Base-by-base conservation (phyloP, 805 yeast genomes). In the Candida vartiovaarae region DNA sequence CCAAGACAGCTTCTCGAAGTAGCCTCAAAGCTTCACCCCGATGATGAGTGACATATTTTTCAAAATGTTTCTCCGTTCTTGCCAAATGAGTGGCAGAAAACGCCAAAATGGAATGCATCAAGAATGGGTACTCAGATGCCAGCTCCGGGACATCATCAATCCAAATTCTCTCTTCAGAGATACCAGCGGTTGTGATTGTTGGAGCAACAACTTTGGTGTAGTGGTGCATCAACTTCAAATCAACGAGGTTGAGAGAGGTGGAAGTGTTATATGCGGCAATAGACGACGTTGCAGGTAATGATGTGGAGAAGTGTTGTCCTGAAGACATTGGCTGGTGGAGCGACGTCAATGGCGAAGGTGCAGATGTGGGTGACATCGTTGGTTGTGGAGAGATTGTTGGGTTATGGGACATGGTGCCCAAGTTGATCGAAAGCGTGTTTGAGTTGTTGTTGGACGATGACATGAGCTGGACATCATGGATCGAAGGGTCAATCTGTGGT, bases 41-140 rank as follows among this genome's bases (percentile, higher is more conserved):
- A 63, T 91, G 97, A 40, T 80, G 72, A 0, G 95, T 86, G 6
- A 88, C 93, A 50, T 84, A 81, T 56, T 82, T 84, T 55, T 84
- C 93, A 49, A 84, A 70, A 0, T 90, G 86, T 38, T 78, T 71
- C 52, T 82, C 86, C 3, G 84, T 79, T 48, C 95, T 67, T 5
- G 93, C 80, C 40, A 90, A 65, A 65, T 91, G 97, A 0, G 97
- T 87, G 2, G 97, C 97, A 44, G 95, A 81, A 56, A 91, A 86
- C 26, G 95, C 95, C 42, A 91, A 68, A 10, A 91, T 72, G 1
- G 95, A 82, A 59, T 91, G 97, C 96, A 91, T 88, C 52, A 91
- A 68, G 56, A 87, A 89, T 11, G 96, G 95, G 59, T 82, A 82
- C 44, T 82, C 77, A 64, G 90, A 88, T 5, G 97, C 95, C 45